Base-by-base conservation (phyloP, 2,329 filamentous ascomycete species). In the Purpureocillium lavendulum region DNA sequence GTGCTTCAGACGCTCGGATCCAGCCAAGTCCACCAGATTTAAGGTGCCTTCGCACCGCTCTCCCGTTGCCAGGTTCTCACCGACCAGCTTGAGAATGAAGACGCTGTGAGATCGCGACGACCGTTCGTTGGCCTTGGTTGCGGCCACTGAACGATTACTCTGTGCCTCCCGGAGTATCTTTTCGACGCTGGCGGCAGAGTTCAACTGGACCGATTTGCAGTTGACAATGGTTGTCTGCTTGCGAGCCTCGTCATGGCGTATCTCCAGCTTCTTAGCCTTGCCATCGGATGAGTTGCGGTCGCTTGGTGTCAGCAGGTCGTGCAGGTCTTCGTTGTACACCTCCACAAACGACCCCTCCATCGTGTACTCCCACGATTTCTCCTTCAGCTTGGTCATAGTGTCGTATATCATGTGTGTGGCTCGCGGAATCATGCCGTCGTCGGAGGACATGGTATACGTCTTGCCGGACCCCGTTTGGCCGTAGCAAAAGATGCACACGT, bases 401-500 rank as follows among this genome's bases (percentile, higher is more conserved):
- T 86, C 77, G 60, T 96, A 96, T 47, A 98, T 95, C 69, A 97
- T 90, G 49, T 86, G 78, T 7, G 94, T 92, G 3, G 92, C 89
- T 7, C 84, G 78, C 2, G 92, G 90, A 43, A 98, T 98, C 83
- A 98, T 96, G 49, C 92, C 92, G 51, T 96, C 87, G 2, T 70
- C 64, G 1, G 82, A 84, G 9, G 86, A 94, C 92, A 98, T 98
- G 4, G 92, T 97, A 57, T 83, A 86, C 0, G 92, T 98, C 70
- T 98, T 98, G 44, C 92, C 92, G 14, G 89, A 92, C 4, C 92
- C 92, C 0, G 92, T 98, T 61, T 98, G 92, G 33, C 92, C 92
- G 56, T 98, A 98, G 57, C 89, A 96, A 65, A 98, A 95, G 46
- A 98, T 97, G 62, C 90, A 97, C 38, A 98, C 92, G 51, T 97